phyloP scores from a whole-genome alignment of 2,329 filamentous ascomycete species.

The Penicillium sclerotiorum region DNA sequence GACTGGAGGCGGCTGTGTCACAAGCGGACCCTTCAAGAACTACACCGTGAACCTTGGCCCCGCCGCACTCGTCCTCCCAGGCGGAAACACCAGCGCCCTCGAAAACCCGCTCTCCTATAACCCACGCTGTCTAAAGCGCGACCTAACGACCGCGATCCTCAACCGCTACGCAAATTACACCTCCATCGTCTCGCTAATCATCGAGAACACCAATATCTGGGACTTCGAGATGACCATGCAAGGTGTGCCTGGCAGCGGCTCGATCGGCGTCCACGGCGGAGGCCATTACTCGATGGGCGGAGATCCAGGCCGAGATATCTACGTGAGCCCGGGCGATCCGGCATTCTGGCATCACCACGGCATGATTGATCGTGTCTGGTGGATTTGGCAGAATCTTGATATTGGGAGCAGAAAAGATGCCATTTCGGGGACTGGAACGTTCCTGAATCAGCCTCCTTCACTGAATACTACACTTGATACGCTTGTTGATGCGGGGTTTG shows the following conservation, averaged over 20 bases:
- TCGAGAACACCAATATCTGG: constrained; percentile 24
- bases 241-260: constrained; percentile 35
- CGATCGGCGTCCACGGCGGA: constrained; percentile 46
- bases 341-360: constrained; percentile 54
- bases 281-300: constrained; percentile 52
- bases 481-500: constrained; percentile 41
- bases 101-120: constrained; percentile 31
- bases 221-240: constrained; percentile 45
- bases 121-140: constrained; percentile 31
- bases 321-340: constrained; percentile 50
- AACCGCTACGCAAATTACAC: constrained; percentile 32
- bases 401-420: constrained; percentile 37
- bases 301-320: constrained; percentile 50
- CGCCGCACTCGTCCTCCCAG: constrained; percentile 14
- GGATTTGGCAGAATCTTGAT: constrained; percentile 55
- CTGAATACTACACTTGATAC: constrained; percentile 50
- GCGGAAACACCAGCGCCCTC: constrained; percentile 8
- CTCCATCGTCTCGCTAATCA: constrained; percentile 22
- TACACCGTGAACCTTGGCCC: constrained; percentile 31
- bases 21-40: constrained; percentile 39
- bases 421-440: constrained; percentile 49
- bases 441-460: constrained; percentile 47
- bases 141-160: constrained; percentile 28
- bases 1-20: constrained; percentile 33
- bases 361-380: constrained; percentile 53